Conservation (phyloP, 1,284 basidiomycete genomes). For the Cutaneotrichosporon daszewskae region DNA sequence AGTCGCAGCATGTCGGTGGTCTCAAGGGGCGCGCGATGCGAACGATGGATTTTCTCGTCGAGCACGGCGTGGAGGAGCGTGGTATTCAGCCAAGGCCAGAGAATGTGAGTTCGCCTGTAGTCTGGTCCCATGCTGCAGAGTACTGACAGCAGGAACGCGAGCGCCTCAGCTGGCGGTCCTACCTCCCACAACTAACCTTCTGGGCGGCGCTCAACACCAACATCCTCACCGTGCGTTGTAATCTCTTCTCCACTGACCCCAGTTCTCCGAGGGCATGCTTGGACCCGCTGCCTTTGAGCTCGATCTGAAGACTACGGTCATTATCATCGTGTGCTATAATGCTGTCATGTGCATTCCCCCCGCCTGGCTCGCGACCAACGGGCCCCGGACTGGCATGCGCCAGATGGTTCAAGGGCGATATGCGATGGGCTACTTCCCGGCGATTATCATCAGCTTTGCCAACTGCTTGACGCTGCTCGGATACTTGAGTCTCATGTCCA, state of each 20-base stretch:
- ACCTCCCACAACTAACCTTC: slow-evolving; percentile 38
- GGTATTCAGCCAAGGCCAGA: slow-evolving; percentile 42
- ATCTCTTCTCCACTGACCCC: not conserved
- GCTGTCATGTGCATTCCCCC: slow-evolving; percentile 28
- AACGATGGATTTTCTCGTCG: slow-evolving; percentile 33
- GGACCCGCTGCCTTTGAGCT: slow-evolving; percentile 38
- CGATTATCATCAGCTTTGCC: slow-evolving; percentile 60
- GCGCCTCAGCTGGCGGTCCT: slow-evolving; percentile 21
- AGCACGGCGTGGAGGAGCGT: slow-evolving; percentile 43
- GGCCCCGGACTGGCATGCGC: slow-evolving; percentile 77
- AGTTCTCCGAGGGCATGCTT: slow-evolving; percentile 43
- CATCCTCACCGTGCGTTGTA: slow-evolving; percentile 35
- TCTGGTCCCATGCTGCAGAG: not conserved
- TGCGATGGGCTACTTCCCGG: slow-evolving; percentile 68
- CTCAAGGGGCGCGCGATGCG: slow-evolving; percentile 4
- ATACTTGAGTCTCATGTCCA: slow-evolving; percentile 70
- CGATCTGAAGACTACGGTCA: slow-evolving; percentile 26
- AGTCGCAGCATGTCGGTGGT: not conserved
- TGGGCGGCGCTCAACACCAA: slow-evolving; percentile 46
- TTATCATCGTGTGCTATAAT: slow-evolving; percentile 35
- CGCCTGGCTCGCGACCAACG: slow-evolving; percentile 60
- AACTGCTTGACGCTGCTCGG: slow-evolving; percentile 62
- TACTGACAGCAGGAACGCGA: slow-evolving; percentile 15
- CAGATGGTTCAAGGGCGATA: slow-evolving; percentile 78
- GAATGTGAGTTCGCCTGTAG: slow-evolving; percentile 23